A percentile compares a stretch with the other conserved stretches of the same genome.
Conservation (phyloP, 2,329 filamentous ascomycete species). For the Seiridium cupressi region DNA sequence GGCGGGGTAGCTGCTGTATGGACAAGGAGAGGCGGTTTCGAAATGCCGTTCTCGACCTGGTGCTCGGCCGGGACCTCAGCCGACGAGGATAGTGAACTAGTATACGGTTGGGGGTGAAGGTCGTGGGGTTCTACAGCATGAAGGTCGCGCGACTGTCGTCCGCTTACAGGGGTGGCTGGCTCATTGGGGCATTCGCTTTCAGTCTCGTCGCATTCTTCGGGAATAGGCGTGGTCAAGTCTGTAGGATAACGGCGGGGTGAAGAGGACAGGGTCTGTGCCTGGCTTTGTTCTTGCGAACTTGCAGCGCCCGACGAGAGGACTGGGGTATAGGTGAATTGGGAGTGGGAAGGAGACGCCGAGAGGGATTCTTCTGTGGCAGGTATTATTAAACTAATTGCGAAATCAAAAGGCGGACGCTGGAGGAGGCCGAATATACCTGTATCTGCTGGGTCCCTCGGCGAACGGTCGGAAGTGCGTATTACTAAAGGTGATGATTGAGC, state of each 20-base stretch:
- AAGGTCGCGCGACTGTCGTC: slow-evolving; percentile 55
- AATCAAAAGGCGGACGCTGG: background rate
- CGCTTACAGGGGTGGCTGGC: slow-evolving; percentile 60
- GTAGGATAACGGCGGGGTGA: slow-evolving; percentile 47
- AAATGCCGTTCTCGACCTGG: background rate
- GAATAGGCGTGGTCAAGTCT: slow-evolving; percentile 51
- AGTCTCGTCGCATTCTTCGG: slow-evolving; percentile 59
- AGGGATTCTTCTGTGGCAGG: slow-evolving; percentile 1
- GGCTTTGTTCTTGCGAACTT: slow-evolving; percentile 5
- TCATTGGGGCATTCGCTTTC: slow-evolving; percentile 59
- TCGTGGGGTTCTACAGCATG: slow-evolving; percentile 40
- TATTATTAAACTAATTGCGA: slow-evolving; percentile 6
- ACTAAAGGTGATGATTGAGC: background rate
- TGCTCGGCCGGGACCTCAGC: slow-evolving; percentile 1
- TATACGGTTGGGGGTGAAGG: slow-evolving; percentile 14
- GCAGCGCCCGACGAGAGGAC: background rate
- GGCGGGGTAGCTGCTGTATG: slow-evolving; percentile 10
- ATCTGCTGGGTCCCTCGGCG: background rate
- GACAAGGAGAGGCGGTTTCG: slow-evolving; percentile 9
- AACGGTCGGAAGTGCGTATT: background rate
- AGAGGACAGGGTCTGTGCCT: slow-evolving; percentile 19
- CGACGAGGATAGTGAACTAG: slow-evolving; percentile 14
- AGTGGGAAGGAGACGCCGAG: slow-evolving; percentile 10
- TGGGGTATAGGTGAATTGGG: slow-evolving; percentile 8
- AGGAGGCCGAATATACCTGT: slow-evolving; percentile 6